Base-by-base conservation (phyloP, 2,329 filamentous ascomycete genomes). In the Fusarium sp. region DNA sequence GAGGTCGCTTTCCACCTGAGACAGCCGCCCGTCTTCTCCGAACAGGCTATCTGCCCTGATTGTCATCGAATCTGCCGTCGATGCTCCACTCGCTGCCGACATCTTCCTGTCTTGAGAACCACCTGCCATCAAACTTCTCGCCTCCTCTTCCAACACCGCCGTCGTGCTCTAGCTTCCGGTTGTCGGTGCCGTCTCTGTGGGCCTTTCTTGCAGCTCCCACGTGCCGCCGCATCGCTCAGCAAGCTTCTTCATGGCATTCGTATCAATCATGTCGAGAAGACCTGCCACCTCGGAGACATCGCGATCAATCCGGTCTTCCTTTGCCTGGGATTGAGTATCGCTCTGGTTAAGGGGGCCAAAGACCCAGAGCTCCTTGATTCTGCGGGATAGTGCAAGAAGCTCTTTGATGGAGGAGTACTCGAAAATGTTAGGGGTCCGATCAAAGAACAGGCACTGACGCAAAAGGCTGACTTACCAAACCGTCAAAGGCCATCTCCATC, bases 301-400 rank as follows among this genome's bases (percentile, higher is more conserved):
- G 27, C 71, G 74, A 59, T 84, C 81, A 9, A 85, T 79, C 66
- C 77, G 78, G 58, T 81, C 81, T 56, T 84, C 82, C 68, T 82
- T 82, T 11, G 79, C 80, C 61, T 79, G 79, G 45, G 79, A 79
- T 47, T 80, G 79, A 22, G 78, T 78, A 66, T 85, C 82, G 40
- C 81, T 81, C 65, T 82, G 76, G 65, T 84, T 82, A 32, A 87
- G 81, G 57, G 85, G 79, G 0, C 85, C 82, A 65, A 85, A 83
- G 62, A 87, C 77, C 86, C 86, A 84, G 59, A 86, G 80, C 78
- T 87, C 81, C 72, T 87, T 86, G 79, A 87, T 81, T 57, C 82
- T 81, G 62, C 85, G 84, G 27, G 83, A 84, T 5, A 86, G 80
- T 6, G 84, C 79, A 64, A 86, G 81, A 9, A 86, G 84, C 52